phyloP scores from a whole-genome alignment of 805 yeast species.

The Suhomyces sp. region DNA sequence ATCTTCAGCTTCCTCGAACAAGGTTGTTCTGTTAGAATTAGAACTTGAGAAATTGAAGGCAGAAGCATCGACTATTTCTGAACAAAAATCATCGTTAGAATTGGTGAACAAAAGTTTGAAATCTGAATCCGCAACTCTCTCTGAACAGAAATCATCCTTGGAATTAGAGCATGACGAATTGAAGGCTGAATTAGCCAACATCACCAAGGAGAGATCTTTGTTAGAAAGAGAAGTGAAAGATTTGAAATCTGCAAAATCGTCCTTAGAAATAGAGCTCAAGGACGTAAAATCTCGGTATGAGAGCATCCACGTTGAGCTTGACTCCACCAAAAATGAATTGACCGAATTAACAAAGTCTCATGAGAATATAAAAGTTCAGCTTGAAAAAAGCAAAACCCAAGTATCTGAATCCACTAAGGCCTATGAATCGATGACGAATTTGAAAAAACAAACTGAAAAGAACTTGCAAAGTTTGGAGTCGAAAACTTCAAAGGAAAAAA shows the following conservation, averaged over 20 bases:
- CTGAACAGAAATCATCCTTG: background rate
- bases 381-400: too few relatives aligned
- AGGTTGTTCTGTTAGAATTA: background rate
- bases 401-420: too few relatives aligned
- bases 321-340: too few relatives aligned
- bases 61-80: background rate
- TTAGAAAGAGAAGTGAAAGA: background rate
- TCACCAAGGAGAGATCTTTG: background rate
- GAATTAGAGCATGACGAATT: background rate
- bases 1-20: too few relatives aligned
- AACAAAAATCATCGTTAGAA: conserved; percentile 1
- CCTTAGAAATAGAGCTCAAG: background rate
- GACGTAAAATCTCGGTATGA: background rate
- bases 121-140: background rate
- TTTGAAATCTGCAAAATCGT: background rate
- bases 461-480: conserved; percentile 12
- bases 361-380: too few relatives aligned
- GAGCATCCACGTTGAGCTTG: background rate
- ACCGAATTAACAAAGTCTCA: too few relatives aligned
- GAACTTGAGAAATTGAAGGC: background rate
- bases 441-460: conserved; percentile 8
- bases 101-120: background rate
- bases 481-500: conserved; percentile 19
- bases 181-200: too few relatives aligned
- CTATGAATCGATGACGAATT: background rate